A percentile compares a stretch with the other conserved stretches of the same genome.
These are phyloP conservation scores for Blastomyces parvus DNA, from an alignment of 2,329 filamentous ascomycete species.

Conservation along the genomic window DNA sequence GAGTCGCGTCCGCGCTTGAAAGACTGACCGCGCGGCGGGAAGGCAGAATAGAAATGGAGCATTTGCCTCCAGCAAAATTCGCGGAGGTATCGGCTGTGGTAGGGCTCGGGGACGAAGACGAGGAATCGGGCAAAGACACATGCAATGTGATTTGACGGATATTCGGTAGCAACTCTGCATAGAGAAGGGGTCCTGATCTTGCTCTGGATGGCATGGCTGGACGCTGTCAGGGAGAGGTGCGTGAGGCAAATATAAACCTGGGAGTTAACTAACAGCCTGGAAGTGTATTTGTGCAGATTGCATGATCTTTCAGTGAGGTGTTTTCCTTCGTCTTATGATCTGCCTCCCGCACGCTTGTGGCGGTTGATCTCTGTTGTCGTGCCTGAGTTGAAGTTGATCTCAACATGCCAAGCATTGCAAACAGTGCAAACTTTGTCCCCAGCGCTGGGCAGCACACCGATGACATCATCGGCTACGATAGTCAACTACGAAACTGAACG, in stretches of 20 bases:
- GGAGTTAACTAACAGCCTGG: not conserved
- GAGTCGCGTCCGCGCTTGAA: slow-evolving; percentile 21
- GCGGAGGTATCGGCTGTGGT: not conserved
- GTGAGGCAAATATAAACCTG: not conserved
- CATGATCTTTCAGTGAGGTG: not conserved
- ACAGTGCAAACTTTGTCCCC: too few relatives aligned
- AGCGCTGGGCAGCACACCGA: too few relatives aligned
- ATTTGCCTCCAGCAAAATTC: not conserved
- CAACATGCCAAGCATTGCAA: not conserved
- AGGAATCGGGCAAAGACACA: slow-evolving; percentile 35
- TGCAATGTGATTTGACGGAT: slow-evolving; percentile 52
- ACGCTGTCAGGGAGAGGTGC: not conserved
- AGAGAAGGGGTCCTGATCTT: slow-evolving; percentile 34
- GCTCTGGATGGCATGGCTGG: slow-evolving; percentile 6
- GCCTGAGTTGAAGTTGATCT: not conserved
- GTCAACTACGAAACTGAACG: too few relatives aligned
- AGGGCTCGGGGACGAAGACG: slow-evolving; percentile 4
- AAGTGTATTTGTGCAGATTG: not conserved
- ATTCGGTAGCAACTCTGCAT: slow-evolving; percentile 52
- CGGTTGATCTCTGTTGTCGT: not conserved
- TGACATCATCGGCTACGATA: too few relatives aligned
- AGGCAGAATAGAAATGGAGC: not conserved
- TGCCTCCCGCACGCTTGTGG: not conserved
- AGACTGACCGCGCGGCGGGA: slow-evolving; percentile 30
- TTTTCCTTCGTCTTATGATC: not conserved